These are phyloP conservation scores for Rhodotorula diobovata DNA, from an alignment of 768 basidiomycete genomes.

Conservation along the genomic window DNA sequence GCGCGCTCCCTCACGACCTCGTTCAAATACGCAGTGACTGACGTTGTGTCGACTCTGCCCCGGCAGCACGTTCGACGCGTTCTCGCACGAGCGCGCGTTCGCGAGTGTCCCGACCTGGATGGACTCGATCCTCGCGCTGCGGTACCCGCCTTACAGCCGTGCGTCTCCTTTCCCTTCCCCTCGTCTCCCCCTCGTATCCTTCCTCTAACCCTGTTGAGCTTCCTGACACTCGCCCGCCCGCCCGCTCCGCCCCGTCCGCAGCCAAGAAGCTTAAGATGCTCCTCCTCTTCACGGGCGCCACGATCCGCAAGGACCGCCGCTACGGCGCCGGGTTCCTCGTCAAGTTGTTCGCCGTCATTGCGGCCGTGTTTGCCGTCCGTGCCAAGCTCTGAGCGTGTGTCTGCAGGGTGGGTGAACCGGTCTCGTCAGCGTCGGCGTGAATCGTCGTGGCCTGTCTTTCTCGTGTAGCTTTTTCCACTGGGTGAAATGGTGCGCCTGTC, in stretches of 20 bases:
- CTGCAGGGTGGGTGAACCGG: too few species aligned
- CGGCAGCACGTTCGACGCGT: constrained; percentile 30
- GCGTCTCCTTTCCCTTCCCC: background rate
- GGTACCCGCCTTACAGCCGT: constrained; percentile 39
- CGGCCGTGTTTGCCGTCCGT: background rate
- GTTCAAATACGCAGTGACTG: too few species aligned
- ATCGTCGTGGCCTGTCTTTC: too few species aligned
- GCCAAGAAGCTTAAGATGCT: constrained; percentile 23
- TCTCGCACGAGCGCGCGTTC: constrained; percentile 33
- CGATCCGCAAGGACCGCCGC: background rate
- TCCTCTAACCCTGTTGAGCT: background rate
- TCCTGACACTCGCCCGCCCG: too few species aligned
- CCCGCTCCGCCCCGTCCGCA: background rate
- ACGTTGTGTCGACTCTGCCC: background rate
- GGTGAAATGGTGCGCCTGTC: too few species aligned
- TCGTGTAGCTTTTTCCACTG: too few species aligned
- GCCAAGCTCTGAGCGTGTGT: background rate
- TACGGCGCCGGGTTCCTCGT: constrained; percentile 1
- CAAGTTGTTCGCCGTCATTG: constrained; percentile 11
- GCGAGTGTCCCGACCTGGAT: constrained; percentile 36
- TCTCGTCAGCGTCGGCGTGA: too few species aligned
- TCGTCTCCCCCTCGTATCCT: too few species aligned
- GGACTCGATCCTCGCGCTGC: constrained; percentile 27
- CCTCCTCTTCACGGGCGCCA: constrained; percentile 12
- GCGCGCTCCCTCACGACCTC: too few species aligned